These are phyloP conservation scores for Lipomyces starkeyi DNA, from an alignment of 805 yeast genomes.

Conservation along the genomic window DNA sequence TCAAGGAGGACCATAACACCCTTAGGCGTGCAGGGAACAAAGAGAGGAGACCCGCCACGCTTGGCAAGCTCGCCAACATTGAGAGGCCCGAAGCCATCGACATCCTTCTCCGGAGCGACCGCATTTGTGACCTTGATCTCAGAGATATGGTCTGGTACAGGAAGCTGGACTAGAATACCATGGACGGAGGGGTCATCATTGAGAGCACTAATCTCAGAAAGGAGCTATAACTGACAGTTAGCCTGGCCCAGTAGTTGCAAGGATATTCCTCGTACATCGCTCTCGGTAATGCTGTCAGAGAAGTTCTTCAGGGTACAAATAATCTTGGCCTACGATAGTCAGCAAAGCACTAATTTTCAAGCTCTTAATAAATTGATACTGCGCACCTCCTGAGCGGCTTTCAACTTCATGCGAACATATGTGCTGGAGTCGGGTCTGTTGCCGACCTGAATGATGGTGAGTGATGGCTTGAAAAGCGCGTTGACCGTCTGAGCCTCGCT, in stretches of 20 bases:
- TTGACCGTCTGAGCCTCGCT: conserved; percentile 50
- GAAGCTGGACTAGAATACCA: conserved; percentile 89
- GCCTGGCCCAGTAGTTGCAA: neutral
- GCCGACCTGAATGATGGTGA: conserved; percentile 90
- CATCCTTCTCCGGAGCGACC: conserved; percentile 84
- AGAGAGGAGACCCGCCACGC: conserved; percentile 80
- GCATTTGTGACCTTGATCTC: conserved; percentile 81
- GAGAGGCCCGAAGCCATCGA: conserved; percentile 89
- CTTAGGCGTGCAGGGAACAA: conserved; percentile 94
- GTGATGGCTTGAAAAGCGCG: conserved; percentile 69
- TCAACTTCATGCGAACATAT: conserved; percentile 88
- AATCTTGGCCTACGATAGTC: conserved; percentile 61
- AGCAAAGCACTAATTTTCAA: too few relatives aligned
- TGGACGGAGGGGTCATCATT: conserved; percentile 79
- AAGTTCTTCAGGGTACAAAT: conserved; percentile 68
- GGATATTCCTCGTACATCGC: conserved; percentile 49
- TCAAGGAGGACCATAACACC: conserved; percentile 85
- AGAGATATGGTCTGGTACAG: conserved; percentile 79
- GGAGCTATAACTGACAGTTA: conserved; percentile 40
- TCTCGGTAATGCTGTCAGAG: conserved; percentile 66
- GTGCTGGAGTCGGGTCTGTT: conserved; percentile 87
- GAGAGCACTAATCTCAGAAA: conserved; percentile 63
- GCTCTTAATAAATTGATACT: neutral
- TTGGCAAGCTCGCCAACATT: conserved; percentile 91
- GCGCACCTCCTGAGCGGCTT: conserved; percentile 72